Conservation (phyloP, 257 asterid genomes). For the Solanum virginianum region DNA sequence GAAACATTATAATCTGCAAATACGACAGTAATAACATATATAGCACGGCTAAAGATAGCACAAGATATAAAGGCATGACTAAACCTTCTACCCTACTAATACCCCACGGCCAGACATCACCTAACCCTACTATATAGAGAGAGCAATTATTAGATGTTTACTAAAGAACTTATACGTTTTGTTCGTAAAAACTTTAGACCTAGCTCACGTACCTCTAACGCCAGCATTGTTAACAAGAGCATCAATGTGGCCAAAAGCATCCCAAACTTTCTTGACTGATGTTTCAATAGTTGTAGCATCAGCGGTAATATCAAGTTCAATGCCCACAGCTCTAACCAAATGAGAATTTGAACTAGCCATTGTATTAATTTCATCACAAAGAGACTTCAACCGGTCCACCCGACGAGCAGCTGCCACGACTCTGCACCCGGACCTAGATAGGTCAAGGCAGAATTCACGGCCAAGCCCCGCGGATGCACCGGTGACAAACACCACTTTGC, state of each 20-base stretch:
- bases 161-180: too few species aligned
- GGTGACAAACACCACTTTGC: constrained; percentile 61
- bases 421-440: constrained; percentile 61
- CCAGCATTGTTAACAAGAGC: constrained; percentile 61
- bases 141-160: too few species aligned
- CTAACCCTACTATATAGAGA: too few species aligned
- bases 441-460: constrained; percentile 46
- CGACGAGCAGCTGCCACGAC: constrained; percentile 62
- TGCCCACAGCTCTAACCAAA: constrained; percentile 26
- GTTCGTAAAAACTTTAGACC: too few species aligned
- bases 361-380: constrained; percentile 43
- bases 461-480: constrained; percentile 88
- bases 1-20: too few species aligned
- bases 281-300: constrained; percentile 25
- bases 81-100: too few species aligned
- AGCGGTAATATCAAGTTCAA: constrained; percentile 46
- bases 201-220: constrained; percentile 29
- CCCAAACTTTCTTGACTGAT: constrained; percentile 42
- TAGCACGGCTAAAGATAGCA: too few species aligned
- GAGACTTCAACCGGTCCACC: constrained; percentile 25
- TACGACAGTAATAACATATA: too few species aligned
- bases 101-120: too few species aligned
- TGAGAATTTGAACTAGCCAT: neutral
- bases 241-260: constrained; percentile 51
- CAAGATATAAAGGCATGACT: too few species aligned